phyloP scores from a whole-genome alignment of 129 eudicot species.

The Artemisia argyi region DNA sequence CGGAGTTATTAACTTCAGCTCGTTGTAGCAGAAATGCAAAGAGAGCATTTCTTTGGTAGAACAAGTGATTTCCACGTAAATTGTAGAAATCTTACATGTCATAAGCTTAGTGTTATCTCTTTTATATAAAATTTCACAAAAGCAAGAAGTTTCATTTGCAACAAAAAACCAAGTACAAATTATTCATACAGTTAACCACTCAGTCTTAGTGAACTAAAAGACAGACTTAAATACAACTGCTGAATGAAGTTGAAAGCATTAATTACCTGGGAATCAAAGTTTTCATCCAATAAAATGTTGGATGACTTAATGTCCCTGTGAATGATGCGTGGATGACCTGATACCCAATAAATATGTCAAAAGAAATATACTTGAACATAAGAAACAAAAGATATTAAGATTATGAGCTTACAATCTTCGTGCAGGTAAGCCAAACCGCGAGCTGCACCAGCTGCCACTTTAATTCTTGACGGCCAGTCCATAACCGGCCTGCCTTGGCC shows the following conservation, averaged over 20 bases:
- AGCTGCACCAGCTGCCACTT: slow-evolving; percentile 96
- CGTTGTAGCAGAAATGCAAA: background rate
- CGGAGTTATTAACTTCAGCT: background rate
- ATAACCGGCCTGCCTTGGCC: slow-evolving; percentile 70
- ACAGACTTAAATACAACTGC: too few relatives aligned
- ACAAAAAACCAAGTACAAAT: too few relatives aligned
- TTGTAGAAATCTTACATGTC: background rate
- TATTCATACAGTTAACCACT: too few relatives aligned
- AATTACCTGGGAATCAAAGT: slow-evolving; percentile 65
- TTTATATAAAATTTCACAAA: too few relatives aligned
- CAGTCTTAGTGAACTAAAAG: too few relatives aligned
- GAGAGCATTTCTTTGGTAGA: background rate
- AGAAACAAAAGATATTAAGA: background rate
- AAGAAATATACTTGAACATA: background rate
- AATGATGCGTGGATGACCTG: slow-evolving; percentile 80
- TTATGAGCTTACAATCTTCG: slow-evolving; percentile 61
- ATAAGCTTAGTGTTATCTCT: too few relatives aligned
- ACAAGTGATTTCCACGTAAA: background rate
- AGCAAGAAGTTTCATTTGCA: too few relatives aligned
- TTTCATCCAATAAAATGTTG: slow-evolving; percentile 61
- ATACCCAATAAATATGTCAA: slow-evolving; percentile 19
- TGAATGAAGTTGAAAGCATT: background rate
- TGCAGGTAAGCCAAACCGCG: slow-evolving; percentile 97
- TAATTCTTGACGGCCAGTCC: slow-evolving; percentile 82
- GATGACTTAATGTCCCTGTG: slow-evolving; percentile 64